Conservation (phyloP, 2,329 filamentous ascomycete species). For the Pseudocercospora cruenta region DNA sequence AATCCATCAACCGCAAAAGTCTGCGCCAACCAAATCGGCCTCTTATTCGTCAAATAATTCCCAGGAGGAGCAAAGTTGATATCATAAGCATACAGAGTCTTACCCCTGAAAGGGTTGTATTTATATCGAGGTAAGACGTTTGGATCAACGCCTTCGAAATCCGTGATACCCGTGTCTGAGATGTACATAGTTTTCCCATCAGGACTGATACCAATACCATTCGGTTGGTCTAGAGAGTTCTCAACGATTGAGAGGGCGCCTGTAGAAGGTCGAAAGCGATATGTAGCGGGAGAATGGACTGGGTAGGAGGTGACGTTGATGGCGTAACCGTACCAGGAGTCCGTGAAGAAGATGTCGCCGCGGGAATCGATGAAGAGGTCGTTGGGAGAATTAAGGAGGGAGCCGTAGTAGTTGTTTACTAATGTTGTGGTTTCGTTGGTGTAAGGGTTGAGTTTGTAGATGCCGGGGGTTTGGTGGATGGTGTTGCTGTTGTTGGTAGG, state of each 20-base stretch:
- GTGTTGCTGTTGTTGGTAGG: slow-evolving; percentile 19
- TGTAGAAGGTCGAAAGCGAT: slow-evolving; percentile 48
- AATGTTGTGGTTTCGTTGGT: slow-evolving; percentile 47
- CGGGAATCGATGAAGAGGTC: slow-evolving; percentile 48
- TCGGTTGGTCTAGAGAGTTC: slow-evolving; percentile 46
- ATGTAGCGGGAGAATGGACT: slow-evolving; percentile 35
- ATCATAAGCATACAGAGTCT: slow-evolving; percentile 27
- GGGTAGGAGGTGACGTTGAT: slow-evolving; percentile 27
- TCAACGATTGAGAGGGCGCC: slow-evolving; percentile 48
- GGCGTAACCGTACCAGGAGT: slow-evolving; percentile 38
- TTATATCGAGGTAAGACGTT: slow-evolving; percentile 18
- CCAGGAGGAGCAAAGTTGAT: slow-evolving; percentile 22
- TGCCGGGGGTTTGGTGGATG: slow-evolving; percentile 42
- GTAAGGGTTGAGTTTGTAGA: slow-evolving; percentile 49
- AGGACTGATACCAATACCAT: slow-evolving; percentile 51
- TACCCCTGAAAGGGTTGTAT: slow-evolving; percentile 21
- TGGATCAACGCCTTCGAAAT: slow-evolving; percentile 3
- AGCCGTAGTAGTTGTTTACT: slow-evolving; percentile 54
- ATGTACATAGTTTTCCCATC: slow-evolving; percentile 51
- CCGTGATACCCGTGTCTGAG: slow-evolving; percentile 43
- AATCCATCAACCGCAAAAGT: slow-evolving; percentile 28
- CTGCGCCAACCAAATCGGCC: slow-evolving; percentile 27
- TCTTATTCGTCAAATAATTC: slow-evolving; percentile 24
- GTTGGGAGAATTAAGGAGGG: slow-evolving; percentile 49
- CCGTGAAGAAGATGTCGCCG: slow-evolving; percentile 56